These are phyloP conservation scores for Boletus rubescentipes DNA, from an alignment of 768 basidiomycete species.

Conservation along the genomic window DNA sequence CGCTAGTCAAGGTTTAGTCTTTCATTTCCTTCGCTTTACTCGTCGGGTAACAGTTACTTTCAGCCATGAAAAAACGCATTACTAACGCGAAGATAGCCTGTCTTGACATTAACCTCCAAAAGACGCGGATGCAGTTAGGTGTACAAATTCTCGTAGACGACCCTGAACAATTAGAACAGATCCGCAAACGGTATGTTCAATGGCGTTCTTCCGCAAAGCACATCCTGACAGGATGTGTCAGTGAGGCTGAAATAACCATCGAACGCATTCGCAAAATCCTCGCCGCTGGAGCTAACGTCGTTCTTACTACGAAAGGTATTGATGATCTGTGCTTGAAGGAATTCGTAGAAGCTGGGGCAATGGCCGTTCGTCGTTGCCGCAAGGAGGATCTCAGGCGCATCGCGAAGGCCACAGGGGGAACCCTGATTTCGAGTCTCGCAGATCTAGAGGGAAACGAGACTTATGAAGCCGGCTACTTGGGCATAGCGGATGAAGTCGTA, in stretches of 20 bases:
- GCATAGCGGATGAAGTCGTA: slow-evolving; percentile 92
- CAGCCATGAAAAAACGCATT: slow-evolving; percentile 98
- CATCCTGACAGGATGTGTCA: slow-evolving; percentile 34
- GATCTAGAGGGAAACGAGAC: slow-evolving; percentile 98
- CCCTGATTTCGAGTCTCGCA: slow-evolving; percentile 86
- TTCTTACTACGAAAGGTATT: slow-evolving; percentile 97
- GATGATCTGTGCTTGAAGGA: slow-evolving; percentile 98
- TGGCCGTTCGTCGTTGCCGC: slow-evolving; percentile 96
- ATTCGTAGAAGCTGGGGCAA: slow-evolving; percentile 98
- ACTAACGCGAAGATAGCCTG: slow-evolving; percentile 95
- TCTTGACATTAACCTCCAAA: slow-evolving; percentile 96
- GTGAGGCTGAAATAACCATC: slow-evolving; percentile 93
- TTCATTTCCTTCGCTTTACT: neutral
- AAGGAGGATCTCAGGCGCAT: slow-evolving; percentile 98
- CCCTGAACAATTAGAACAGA: slow-evolving; percentile 94
- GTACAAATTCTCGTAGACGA: slow-evolving; percentile 97
- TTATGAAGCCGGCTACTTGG: slow-evolving; percentile 88
- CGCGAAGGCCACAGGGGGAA: slow-evolving; percentile 95
- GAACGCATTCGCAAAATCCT: slow-evolving; percentile 96
- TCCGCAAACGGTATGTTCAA: slow-evolving; percentile 75
- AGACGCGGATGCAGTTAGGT: slow-evolving; percentile 95
- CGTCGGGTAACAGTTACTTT: neutral
- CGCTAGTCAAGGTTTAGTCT: slow-evolving; percentile 88
- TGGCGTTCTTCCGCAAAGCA: neutral
- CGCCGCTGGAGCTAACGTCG: slow-evolving; percentile 93